phyloP scores from a whole-genome alignment of 257 asterid genomes.

The Oldenlandia corymbosa region DNA sequence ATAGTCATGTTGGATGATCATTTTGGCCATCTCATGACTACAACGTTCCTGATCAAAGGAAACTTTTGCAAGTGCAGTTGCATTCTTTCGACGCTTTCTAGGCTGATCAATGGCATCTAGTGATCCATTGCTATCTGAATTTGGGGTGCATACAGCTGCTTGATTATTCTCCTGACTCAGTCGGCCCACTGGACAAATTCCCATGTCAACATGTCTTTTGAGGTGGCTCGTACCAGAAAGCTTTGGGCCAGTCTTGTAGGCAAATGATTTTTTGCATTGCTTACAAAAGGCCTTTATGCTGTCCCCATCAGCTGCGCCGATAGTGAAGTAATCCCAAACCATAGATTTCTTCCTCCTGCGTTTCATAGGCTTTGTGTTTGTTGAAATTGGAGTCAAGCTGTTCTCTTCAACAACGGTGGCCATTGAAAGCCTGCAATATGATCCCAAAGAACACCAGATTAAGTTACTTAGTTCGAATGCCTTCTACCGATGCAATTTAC shows the following conservation, averaged over 20 bases:
- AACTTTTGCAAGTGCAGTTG: conserved; percentile 28
- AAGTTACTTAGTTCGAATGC: background rate
- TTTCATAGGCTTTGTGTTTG: conserved; percentile 44
- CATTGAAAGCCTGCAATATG: conserved; percentile 43
- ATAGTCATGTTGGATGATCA: conserved; percentile 76
- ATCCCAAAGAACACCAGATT: conserved; percentile 2
- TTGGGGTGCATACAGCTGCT: conserved; percentile 21
- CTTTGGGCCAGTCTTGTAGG: conserved; percentile 74
- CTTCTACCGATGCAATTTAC: too few relatives aligned
- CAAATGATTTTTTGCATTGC: conserved; percentile 76
- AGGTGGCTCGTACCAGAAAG: conserved; percentile 90
- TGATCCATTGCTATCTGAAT: conserved; percentile 29
- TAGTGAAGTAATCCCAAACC: conserved; percentile 86
- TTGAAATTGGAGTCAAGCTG: conserved; percentile 42
- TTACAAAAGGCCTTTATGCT: conserved; percentile 69
- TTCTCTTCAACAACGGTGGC: conserved; percentile 34
- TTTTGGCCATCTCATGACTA: conserved; percentile 50
- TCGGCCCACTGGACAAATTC: conserved; percentile 62
- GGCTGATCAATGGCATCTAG: conserved; percentile 44
- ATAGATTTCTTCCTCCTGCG: conserved; percentile 72
- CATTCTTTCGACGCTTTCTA: conserved; percentile 56
- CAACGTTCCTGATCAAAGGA: conserved; percentile 37
- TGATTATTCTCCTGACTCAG: conserved; percentile 34
- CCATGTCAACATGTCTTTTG: conserved; percentile 67
- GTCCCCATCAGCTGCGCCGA: conserved; percentile 39